These are phyloP conservation scores for Rosa persica DNA, from an alignment of 306 rosid genomes.

Conservation along the genomic window DNA sequence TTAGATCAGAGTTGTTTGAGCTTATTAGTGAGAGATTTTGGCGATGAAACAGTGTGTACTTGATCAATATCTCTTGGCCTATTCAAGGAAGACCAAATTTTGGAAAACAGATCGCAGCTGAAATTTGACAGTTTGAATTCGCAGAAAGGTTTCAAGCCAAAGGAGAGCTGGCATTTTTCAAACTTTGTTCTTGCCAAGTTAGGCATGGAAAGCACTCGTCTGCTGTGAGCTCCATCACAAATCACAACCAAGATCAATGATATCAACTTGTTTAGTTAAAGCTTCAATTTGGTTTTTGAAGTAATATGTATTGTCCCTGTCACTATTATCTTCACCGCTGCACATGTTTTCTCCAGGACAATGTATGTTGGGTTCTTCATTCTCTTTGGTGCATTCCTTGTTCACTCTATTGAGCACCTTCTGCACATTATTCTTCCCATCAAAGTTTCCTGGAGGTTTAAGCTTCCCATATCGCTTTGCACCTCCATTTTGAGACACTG, in stretches of 20 bases:
- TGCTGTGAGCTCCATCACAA: constrained; percentile 14
- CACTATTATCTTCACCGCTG: background rate
- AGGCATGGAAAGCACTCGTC: background rate
- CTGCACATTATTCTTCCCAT: background rate
- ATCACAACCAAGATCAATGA: constrained; percentile 15
- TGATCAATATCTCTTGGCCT: background rate
- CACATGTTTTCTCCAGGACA: background rate
- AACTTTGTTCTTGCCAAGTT: background rate
- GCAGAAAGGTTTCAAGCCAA: background rate
- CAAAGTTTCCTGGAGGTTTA: constrained; percentile 15
- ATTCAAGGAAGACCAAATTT: background rate
- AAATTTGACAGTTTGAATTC: background rate
- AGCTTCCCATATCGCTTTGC: constrained; percentile 20
- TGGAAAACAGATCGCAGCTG: background rate
- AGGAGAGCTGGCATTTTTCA: background rate
- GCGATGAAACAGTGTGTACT: background rate
- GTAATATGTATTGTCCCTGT: constrained; percentile 25
- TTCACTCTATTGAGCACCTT: background rate
- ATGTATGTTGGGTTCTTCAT: background rate
- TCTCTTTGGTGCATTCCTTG: background rate
- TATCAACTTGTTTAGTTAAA: constrained; percentile 20
- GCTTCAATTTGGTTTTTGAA: constrained; percentile 23
- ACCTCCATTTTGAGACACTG: background rate
- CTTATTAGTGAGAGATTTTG: background rate
- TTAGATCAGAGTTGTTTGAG: background rate